Evolutionary conservation across 495 filamentous ascomycete genomes (phyloP).

Genomic region (Aspergillus avenaceus): DNA sequence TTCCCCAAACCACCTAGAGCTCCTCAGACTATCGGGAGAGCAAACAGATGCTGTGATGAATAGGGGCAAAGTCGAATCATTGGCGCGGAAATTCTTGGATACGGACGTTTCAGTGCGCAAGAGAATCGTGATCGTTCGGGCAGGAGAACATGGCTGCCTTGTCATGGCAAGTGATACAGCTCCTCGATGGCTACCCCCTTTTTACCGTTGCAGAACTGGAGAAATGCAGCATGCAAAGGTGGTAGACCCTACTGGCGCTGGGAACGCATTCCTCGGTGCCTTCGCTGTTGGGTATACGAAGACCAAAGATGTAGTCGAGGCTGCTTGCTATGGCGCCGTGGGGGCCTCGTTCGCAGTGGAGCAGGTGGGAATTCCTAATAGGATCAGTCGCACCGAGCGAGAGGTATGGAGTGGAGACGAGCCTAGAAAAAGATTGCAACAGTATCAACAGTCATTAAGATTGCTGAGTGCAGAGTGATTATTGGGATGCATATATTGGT

Average conservation of each 20-base stretch:
- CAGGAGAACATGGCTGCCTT: conserved; percentile 30
- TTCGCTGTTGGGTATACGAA: conserved; percentile 25
- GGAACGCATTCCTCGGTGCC: conserved; percentile 34
- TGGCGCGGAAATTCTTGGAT: conserved; percentile 16
- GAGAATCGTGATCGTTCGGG: conserved; percentile 23
- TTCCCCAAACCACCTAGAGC: conserved; percentile 36
- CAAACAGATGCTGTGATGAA: conserved; percentile 1
- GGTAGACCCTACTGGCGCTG: conserved; percentile 34
- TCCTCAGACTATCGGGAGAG: conserved; percentile 18
- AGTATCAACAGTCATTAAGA: too few species aligned
- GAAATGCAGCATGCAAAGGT: conserved; percentile 6
- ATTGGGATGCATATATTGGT: too few species aligned
- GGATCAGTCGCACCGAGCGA: not conserved
- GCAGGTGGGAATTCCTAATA: conserved; percentile 31
- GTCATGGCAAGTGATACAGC: conserved; percentile 6
- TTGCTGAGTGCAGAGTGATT: too few species aligned
- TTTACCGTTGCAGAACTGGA: conserved; percentile 9
- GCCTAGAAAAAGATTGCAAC: too few species aligned
- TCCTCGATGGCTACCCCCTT: conserved; percentile 27
- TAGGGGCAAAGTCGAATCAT: conserved; percentile 17
- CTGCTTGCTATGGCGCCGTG: conserved; percentile 27
- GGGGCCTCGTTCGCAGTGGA: conserved; percentile 34
- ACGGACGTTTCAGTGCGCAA: conserved; percentile 14
- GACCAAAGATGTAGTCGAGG: conserved; percentile 15
- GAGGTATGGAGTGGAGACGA: conserved; percentile 25